phyloP scores from a whole-genome alignment of 441 rosid species.

The Populus tomentosa region DNA sequence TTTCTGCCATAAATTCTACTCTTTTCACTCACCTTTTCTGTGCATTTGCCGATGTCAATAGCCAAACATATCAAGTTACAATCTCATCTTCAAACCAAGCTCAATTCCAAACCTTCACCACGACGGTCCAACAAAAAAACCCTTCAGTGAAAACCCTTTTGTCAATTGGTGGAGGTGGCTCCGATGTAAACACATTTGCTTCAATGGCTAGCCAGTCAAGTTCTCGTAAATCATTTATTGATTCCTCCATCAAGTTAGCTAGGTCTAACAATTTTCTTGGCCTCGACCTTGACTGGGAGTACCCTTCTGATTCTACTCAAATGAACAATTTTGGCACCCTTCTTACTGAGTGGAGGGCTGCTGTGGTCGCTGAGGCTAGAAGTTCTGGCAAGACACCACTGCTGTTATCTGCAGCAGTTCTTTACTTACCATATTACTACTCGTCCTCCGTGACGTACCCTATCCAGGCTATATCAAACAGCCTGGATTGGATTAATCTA shows the following conservation, averaged over 20 bases:
- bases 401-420: conserved; percentile 41
- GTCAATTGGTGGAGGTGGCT: conserved; percentile 44
- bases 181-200: conserved; percentile 1
- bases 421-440: conserved; percentile 26
- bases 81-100: conserved; percentile 25
- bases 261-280: conserved; percentile 36
- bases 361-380: conserved; percentile 20
- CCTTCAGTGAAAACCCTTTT: conserved; percentile 37
- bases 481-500: conserved; percentile 59
- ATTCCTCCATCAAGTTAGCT: conserved; percentile 35
- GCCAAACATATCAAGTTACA: conserved; percentile 23
- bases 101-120: conserved; percentile 29
- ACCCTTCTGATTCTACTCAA: conserved; percentile 15
- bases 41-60: conserved; percentile 34
- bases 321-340: conserved; percentile 34
- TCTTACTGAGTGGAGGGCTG: conserved; percentile 30
- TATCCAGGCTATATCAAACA: conserved; percentile 27
- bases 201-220: conserved; percentile 29
- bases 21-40: conserved; percentile 47
- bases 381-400: conserved; percentile 11
- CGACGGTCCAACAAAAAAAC: conserved; percentile 25
- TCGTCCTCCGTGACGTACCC: conserved; percentile 31
- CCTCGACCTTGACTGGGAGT: conserved; percentile 45
- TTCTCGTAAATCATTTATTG: conserved; percentile 30
- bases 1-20: conserved; percentile 31